Evolutionary conservation across 257 asterid genomes (phyloP), one percentile per base, ranked within the genome.

Genomic region (Craterostigma plantagineum): DNA sequence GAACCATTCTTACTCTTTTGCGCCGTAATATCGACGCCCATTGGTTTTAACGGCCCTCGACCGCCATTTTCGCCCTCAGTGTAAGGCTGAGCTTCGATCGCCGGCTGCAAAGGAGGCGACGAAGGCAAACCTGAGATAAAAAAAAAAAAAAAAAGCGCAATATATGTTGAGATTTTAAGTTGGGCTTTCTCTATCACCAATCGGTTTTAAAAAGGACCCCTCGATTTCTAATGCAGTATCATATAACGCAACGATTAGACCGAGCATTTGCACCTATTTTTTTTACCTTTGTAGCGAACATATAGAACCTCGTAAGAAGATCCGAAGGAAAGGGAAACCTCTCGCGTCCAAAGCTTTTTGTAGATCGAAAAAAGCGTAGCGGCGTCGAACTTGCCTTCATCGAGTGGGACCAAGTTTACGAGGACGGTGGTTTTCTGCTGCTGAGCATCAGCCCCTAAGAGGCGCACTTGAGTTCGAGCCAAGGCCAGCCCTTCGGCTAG

Each of bases 361-460:
- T 64, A 82, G 16, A 71, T 72, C 45, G 72, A 43, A 64, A 63
- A 57, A 1, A 95, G 75, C 12, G 79, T 76, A 12, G 78, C 60
- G 33, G 61, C 67, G 51, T 76, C 93, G 34, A 82, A 76, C 43
- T 46, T 66, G 51, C n/a, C n/a, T n/a, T 63, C 68, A 18, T 83
- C 86, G 37, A 76, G 66, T 42, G 98, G 95, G 42, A 87, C 70
- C 77, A 87, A 70, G 69, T 82, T 76, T 34, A 72, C 49, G 12
- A 79, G 90, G 63, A 75, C 93, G 42, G 72, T 51, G 43, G 92
- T 79, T 68, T 87, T 82, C 59, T 77, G 83, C 11, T 91, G 77
- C 64, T 68, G 69, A 43, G 78, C 85, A 61, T 82, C 79, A 55
- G 98, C 98, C 46, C 98, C 98, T 90, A 79, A 70, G 36, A 87